phyloP scores from a whole-genome alignment of 306 rosid genomes.

The Cicer cuneatum region DNA sequence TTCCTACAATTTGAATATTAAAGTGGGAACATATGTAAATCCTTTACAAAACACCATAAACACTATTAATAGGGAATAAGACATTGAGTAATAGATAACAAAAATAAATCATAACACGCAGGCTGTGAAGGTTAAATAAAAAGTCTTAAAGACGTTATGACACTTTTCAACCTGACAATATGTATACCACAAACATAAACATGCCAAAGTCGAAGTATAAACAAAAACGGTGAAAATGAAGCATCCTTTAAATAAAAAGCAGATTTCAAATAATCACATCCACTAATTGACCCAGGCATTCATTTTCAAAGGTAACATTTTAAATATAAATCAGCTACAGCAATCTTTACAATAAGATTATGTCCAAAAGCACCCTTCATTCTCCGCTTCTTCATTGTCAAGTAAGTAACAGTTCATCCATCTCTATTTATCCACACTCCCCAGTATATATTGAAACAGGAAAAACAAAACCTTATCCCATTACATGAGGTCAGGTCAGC shows the following conservation, averaged over 20 bases:
- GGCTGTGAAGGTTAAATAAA: not conserved
- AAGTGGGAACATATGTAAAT: slow-evolving; percentile 18
- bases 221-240: slow-evolving; percentile 1
- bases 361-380: slow-evolving; percentile 8
- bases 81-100: not conserved
- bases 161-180: slow-evolving; percentile 1
- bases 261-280: not conserved
- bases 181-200: not conserved
- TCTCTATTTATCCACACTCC: not conserved
- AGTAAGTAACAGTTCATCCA: not conserved
- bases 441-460: not conserved
- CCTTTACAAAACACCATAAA: not conserved
- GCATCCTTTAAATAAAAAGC: slow-evolving; percentile 11
- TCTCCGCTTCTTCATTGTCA: not conserved
- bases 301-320: not conserved
- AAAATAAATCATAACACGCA: not conserved
- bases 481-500: not conserved
- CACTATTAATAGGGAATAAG: slow-evolving; percentile 1
- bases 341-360: not conserved
- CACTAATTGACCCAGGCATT: not conserved
- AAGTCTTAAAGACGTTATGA: slow-evolving; percentile 7
- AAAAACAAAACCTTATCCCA: not conserved
- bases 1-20: slow-evolving; percentile 54
- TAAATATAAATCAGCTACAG: not conserved
- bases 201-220: not conserved